These are phyloP conservation scores for Colletotrichum tropicicola DNA, from an alignment of 2,329 filamentous ascomycete species.

Conservation along the genomic window DNA sequence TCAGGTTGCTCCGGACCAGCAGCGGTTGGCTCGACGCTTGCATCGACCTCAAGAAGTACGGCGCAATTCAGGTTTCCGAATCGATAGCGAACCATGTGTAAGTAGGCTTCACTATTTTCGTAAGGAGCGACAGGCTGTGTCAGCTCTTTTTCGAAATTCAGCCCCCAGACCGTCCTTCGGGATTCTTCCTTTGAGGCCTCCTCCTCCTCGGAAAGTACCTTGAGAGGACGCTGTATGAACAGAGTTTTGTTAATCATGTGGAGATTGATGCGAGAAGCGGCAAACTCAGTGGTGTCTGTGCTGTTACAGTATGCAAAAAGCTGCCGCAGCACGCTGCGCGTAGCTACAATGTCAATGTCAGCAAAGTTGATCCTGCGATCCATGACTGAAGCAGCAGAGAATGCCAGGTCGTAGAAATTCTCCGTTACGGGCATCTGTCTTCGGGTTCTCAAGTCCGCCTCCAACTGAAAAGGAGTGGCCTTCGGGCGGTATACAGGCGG, in stretches of 20 bases:
- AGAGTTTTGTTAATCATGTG: neutral
- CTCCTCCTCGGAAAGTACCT: neutral
- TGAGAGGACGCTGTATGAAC: neutral
- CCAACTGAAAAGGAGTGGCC: neutral
- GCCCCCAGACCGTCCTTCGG: neutral
- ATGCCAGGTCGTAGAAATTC: neutral
- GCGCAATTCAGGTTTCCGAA: neutral
- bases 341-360: neutral
- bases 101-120: neutral
- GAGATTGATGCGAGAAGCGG: neutral
- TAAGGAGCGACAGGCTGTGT: neutral
- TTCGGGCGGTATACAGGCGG: neutral
- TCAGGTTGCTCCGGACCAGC: too few relatives aligned
- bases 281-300: neutral
- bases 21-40: too few relatives aligned
- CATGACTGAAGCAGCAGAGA: neutral
- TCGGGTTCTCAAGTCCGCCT: neutral
- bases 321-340: neutral
- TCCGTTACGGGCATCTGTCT: neutral
- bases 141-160: neutral
- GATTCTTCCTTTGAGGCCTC: neutral
- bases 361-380: neutral
- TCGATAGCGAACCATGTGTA: neutral
- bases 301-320: neutral
- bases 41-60: conserved; percentile 14